phyloP scores from a whole-genome alignment of 164 flowering plant genomes.

The Paratinospora sagittata region DNA sequence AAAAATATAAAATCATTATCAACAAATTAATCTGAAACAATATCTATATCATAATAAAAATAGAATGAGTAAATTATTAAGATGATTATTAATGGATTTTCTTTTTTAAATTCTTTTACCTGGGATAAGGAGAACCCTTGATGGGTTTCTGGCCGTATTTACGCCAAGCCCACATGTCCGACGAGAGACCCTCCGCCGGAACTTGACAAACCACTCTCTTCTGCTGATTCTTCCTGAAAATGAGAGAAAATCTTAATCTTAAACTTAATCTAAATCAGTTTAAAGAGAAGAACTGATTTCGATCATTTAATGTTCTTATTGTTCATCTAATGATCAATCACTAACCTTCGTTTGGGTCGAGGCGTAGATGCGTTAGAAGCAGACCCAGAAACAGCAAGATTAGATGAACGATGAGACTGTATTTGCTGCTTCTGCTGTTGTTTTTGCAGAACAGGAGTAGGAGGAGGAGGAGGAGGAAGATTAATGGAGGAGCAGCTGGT shows the following conservation, averaged over 20 bases:
- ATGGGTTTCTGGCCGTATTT: conserved; percentile 98
- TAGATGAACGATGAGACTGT: not conserved
- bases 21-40: not conserved
- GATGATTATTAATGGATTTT: too few species aligned
- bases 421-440: conserved; percentile 18
- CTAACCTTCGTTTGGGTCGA: conserved; percentile 72
- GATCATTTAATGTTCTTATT: too few species aligned
- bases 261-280: too few species aligned
- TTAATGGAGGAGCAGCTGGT: conserved; percentile 13
- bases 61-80: too few species aligned
- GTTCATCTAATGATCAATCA: not conserved
- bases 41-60: too few species aligned
- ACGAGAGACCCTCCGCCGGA: conserved; percentile 65
- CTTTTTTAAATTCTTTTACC: conserved; percentile 37
- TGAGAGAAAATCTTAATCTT: too few species aligned
- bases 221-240: conserved; percentile 63
- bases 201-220: conserved; percentile 77
- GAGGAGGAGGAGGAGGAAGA: too few species aligned
- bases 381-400: not conserved
- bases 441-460: conserved; percentile 17
- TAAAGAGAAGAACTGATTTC: conserved; percentile 9
- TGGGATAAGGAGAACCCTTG: conserved; percentile 94
- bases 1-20: not conserved
- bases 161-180: conserved; percentile 95
- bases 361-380: conserved; percentile 13